A percentile compares a stretch with the other conserved stretches of the same genome.
phyloP scores from a whole-genome alignment of 2,329 filamentous ascomycete species.

The Epichloe scottii region DNA sequence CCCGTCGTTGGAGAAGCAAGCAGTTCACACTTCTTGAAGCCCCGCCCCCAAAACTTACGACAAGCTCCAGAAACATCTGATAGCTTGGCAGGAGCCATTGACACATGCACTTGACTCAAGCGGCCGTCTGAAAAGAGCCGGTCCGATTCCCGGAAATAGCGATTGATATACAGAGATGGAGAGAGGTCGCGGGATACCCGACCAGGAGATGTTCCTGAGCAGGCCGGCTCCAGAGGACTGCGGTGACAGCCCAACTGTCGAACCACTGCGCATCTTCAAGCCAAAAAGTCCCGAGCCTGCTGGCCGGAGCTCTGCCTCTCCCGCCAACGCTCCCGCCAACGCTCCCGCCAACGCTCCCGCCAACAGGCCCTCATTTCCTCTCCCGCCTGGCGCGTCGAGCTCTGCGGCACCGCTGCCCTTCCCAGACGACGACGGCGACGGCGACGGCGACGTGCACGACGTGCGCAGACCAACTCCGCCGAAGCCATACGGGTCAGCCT shows the following conservation, averaged over 20 bases:
- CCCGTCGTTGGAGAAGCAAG: not conserved
- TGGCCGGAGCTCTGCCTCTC: slow-evolving; percentile 24
- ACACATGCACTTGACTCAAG: too few relatives aligned
- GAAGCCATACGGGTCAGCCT: slow-evolving; percentile 32
- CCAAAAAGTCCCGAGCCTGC: slow-evolving; percentile 51
- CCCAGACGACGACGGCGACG: slow-evolving; percentile 48
- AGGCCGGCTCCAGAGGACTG: slow-evolving; percentile 38
- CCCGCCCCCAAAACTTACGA: not conserved
- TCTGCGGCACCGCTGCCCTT: slow-evolving; percentile 57
- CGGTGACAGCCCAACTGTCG: slow-evolving; percentile 64
- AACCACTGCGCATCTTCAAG: slow-evolving; percentile 77
- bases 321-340: too few relatives aligned
- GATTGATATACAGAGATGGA: slow-evolving; percentile 26
- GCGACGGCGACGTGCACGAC: slow-evolving; percentile 29
- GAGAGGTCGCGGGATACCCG: slow-evolving; percentile 51
- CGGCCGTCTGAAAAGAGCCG: too few relatives aligned
- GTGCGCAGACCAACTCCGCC: slow-evolving; percentile 31
- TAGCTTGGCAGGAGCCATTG: not conserved
- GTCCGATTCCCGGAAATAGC: too few relatives aligned
- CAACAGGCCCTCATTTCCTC: slow-evolving; percentile 48
- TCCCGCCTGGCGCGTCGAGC: slow-evolving; percentile 58
- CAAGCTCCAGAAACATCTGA: slow-evolving; percentile 2
- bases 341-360: too few relatives aligned
- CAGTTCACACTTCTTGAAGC: not conserved
- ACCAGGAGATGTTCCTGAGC: slow-evolving; percentile 74